These are phyloP conservation scores for Neocallimastix lanati DNA, from an alignment of 192 early-diverging fungal species.

Conservation along the genomic window DNA sequence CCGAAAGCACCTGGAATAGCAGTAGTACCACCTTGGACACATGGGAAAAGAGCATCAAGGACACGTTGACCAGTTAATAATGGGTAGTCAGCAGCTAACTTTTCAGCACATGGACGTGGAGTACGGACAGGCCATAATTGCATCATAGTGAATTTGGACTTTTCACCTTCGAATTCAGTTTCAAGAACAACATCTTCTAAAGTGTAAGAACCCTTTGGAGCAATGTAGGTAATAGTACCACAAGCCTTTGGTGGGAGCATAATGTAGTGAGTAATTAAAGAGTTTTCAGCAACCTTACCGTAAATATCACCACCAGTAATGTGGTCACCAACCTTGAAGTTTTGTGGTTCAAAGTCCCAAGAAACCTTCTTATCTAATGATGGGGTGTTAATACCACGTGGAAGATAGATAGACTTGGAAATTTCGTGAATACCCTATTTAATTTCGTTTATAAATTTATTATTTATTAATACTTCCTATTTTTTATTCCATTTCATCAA, in stretches of 20 bases:
- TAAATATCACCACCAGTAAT: slow-evolving; percentile 96
- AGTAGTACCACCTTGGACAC: slow-evolving; percentile 97
- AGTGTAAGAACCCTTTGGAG: slow-evolving; percentile 78
- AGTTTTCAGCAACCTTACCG: slow-evolving; percentile 89
- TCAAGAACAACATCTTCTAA: slow-evolving; percentile 81
- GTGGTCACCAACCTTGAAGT: slow-evolving; percentile 88
- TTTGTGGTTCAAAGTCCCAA: slow-evolving; percentile 91
- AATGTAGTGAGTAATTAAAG: slow-evolving; percentile 80
- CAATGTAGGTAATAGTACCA: slow-evolving; percentile 93
- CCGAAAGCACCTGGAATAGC: slow-evolving; percentile 99
- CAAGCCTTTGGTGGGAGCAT: slow-evolving; percentile 83
- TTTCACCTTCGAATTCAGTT: slow-evolving; percentile 94
- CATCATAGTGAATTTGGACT: slow-evolving; percentile 82
- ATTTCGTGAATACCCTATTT: slow-evolving; percentile 69
- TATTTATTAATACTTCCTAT: neutral
- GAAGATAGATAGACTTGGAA: slow-evolving; percentile 94
- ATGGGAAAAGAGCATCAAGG: slow-evolving; percentile 96
- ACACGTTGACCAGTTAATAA: slow-evolving; percentile 97
- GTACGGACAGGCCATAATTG: slow-evolving; percentile 95
- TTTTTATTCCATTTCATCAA: too few relatives aligned
- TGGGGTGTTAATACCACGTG: slow-evolving; percentile 95
- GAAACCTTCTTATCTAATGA: slow-evolving; percentile 72
- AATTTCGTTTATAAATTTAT: neutral
- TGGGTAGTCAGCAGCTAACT: slow-evolving; percentile 86
- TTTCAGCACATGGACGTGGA: slow-evolving; percentile 85